phyloP scores from a whole-genome alignment of 2,329 filamentous ascomycete genomes.

The Aspergillus brasiliensis region DNA sequence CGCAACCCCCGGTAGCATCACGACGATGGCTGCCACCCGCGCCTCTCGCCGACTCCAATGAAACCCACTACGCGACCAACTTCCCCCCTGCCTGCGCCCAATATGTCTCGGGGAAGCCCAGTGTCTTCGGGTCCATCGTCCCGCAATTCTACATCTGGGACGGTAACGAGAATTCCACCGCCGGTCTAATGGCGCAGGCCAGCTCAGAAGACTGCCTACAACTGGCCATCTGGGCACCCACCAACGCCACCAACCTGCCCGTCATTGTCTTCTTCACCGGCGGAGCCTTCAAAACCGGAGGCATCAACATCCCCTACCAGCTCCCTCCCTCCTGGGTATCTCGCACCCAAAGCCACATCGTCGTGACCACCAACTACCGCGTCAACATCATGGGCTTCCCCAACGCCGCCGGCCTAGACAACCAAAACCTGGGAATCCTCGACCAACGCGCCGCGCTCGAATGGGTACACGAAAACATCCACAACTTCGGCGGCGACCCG shows the following conservation, averaged over 20 bases:
- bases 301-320: neutral
- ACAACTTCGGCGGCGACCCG: neutral
- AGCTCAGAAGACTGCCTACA: slow-evolving; percentile 2
- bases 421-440: slow-evolving; percentile 3
- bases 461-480: neutral
- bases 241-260: neutral
- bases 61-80: neutral
- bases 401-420: neutral
- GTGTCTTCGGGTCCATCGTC: neutral
- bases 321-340: neutral
- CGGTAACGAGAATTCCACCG: neutral
- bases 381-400: slow-evolving; percentile 5
- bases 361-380: slow-evolving; percentile 3
- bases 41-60: neutral
- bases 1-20: neutral
- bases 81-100: slow-evolving; percentile 1
- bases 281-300: neutral
- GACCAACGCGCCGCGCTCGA: slow-evolving; percentile 2
- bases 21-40: neutral
- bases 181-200: neutral
- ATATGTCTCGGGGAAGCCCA: neutral
- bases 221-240: slow-evolving; percentile 1
- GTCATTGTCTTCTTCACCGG: neutral
- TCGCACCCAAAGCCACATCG: slow-evolving; percentile 2
- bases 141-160: neutral